A percentile compares a stretch with the other conserved stretches of the same genome.
These are phyloP conservation scores for Scleroderma bovista DNA, from an alignment of 768 basidiomycete genomes.

Conservation along the genomic window DNA sequence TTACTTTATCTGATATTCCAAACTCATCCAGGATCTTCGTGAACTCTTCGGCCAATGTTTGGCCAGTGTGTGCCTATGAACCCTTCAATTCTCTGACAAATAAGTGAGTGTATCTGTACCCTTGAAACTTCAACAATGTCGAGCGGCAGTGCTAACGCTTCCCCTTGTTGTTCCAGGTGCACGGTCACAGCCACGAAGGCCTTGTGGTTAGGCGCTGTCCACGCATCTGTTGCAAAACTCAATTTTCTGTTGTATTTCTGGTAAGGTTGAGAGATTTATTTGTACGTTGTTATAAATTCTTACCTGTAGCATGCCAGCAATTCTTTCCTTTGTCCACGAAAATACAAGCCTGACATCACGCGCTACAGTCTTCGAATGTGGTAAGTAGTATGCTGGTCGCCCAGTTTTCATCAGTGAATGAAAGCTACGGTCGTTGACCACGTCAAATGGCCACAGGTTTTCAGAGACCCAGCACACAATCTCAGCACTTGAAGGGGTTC, in stretches of 20 bases:
- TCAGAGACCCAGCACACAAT: constrained; percentile 22
- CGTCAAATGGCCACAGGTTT: constrained; percentile 16
- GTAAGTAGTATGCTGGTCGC: constrained; percentile 15
- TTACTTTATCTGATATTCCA: constrained; percentile 31
- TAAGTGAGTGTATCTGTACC: constrained; percentile 4
- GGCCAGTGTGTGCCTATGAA: constrained; percentile 28
- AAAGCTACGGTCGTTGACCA: constrained; percentile 18
- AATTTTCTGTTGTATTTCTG: constrained; percentile 27
- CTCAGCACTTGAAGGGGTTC: constrained; percentile 17
- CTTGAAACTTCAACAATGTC: constrained; percentile 34
- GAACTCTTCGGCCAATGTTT: constrained; percentile 31
- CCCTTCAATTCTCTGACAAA: not conserved
- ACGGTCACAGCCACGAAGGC: constrained; percentile 28
- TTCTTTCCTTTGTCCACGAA: not conserved
- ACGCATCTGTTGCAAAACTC: constrained; percentile 32
- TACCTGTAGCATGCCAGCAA: not conserved
- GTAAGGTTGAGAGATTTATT: not conserved
- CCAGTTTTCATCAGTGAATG: constrained; percentile 18
- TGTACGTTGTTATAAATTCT: no score
- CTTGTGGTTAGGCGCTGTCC: no score
- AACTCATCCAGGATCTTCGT: constrained; percentile 30
- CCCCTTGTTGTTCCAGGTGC: constrained; percentile 28
- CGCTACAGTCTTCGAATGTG: constrained; percentile 15
- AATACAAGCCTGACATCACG: constrained; percentile 15
- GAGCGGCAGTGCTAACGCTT: constrained; percentile 22